Evolutionary conservation across 225 moss, liverwort and hornwort genomes (phyloP).

Genomic region (Physcomitrium patens): DNA sequence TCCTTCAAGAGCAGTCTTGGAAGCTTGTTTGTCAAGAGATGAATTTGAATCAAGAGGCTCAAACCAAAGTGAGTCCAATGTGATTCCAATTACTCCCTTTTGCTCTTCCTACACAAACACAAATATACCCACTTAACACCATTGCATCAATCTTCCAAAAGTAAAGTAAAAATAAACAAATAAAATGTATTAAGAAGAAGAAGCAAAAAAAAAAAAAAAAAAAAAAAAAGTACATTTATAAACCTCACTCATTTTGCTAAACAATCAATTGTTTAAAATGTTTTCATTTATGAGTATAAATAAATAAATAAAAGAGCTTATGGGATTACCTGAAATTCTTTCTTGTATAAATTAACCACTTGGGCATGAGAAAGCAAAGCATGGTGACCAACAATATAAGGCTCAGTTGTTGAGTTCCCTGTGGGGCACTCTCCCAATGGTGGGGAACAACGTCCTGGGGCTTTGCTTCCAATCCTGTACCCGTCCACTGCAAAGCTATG

Average conservation of each 20-base stretch:
- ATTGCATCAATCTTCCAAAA: too few relatives aligned
- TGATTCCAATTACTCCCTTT: conserved; percentile 54
- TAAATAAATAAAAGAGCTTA: too few relatives aligned
- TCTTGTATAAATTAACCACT: conserved; percentile 52
- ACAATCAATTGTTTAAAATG: too few relatives aligned
- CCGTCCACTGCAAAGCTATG: conserved; percentile 42
- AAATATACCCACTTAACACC: too few relatives aligned
- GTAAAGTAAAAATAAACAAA: too few relatives aligned
- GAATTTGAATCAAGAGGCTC: conserved; percentile 48
- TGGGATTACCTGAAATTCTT: conserved; percentile 49
- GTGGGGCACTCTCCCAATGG: conserved; percentile 29
- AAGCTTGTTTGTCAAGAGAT: conserved; percentile 42
- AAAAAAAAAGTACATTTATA: too few relatives aligned
- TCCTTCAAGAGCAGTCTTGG: conserved; percentile 43
- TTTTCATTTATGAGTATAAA: too few relatives aligned
- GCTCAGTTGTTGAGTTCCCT: conserved; percentile 57
- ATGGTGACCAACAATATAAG: conserved; percentile 59
- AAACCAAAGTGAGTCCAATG: conserved; percentile 59
- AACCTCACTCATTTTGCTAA: too few relatives aligned
- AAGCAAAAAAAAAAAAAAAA: too few relatives aligned
- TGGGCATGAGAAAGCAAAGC: conserved; percentile 56
- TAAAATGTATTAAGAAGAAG: too few relatives aligned
- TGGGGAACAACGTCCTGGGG: conserved; percentile 61
- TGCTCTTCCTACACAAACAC: conserved; percentile 39
- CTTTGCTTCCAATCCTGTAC: conserved; percentile 47